A percentile compares a stretch with the other conserved stretches of the same genome.
Evolutionary conservation across 129 eudicot genomes (phyloP).

Genomic region (Apium graveolens): DNA sequence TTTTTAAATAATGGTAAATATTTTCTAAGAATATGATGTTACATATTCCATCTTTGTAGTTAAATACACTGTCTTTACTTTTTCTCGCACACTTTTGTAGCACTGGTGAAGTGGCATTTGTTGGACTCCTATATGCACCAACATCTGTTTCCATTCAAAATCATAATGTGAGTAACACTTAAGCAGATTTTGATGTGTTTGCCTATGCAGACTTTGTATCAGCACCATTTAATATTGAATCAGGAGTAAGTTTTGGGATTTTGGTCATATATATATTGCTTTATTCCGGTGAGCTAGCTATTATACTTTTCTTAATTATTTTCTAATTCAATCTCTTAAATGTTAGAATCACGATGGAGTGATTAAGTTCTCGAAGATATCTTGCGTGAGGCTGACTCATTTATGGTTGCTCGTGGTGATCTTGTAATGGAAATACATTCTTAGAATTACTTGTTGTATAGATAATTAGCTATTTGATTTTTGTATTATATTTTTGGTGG

Average conservation of each 20-base stretch:
- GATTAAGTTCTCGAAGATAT: no score
- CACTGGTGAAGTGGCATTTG: slow-evolving; percentile 68
- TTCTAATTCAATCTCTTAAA: no score
- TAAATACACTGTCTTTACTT: background rate
- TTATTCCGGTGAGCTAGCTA: no score
- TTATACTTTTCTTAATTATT: no score
- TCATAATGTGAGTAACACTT: slow-evolving; percentile 26
- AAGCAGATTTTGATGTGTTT: slow-evolving; percentile 81
- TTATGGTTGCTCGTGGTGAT: no score
- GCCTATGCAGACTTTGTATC: slow-evolving; percentile 95
- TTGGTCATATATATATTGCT: slow-evolving; percentile 49
- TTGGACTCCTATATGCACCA: slow-evolving; percentile 77
- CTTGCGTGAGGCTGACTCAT: no score
- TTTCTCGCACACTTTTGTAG: slow-evolving; percentile 4
- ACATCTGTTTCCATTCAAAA: slow-evolving; percentile 38
- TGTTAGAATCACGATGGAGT: no score
- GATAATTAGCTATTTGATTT: no score
- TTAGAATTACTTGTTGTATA: no score
- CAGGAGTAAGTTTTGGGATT: slow-evolving; percentile 30
- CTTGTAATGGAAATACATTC: no score
- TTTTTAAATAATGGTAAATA: no score
- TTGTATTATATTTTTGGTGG: no score
- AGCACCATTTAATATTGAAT: slow-evolving; percentile 47
- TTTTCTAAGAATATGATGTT: background rate
- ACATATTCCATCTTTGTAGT: background rate